Evolutionary conservation across 345 rosid genomes (phyloP), one percentile per base, ranked within the genome.

Genomic region (Geranium brycei): DNA sequence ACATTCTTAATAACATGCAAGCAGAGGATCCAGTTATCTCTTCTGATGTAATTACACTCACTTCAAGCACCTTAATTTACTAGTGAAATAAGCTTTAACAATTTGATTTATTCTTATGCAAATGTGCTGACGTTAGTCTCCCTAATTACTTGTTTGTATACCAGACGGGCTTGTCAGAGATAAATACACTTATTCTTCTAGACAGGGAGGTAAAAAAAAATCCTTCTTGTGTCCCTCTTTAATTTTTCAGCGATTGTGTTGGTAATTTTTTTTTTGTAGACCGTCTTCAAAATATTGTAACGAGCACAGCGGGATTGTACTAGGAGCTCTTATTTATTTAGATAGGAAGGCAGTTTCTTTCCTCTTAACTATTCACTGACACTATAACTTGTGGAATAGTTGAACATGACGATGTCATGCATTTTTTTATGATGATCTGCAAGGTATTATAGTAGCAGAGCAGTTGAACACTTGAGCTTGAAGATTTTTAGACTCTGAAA

Each of bases 1-100:
- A 93, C 63, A 90, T 90, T 72, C 87, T 93, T 51, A 86, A 73
- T 68, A 88, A 80, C 63, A 80, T 93, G 91, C 99, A 90, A 73
- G 82, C 80, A 64, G 99, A 93, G 78, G 99, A 93, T 68, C 95
- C 96, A 8, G 88, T 85, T 70, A 82, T 75, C 76, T 79, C 80
- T 16, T 77, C 88, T 71, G 96, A 93, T 80, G 99, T 93, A 85
- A 83, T 62, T 40, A 66, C 62, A 63, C 8, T 38, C 58, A 47
- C 13, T 47, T 47, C 15, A 47, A 35, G 41, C 41, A 35, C 41
- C 41, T 35, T 7, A 35, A 35, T 3, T 35, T 35, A 35, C 3
- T 35, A 35, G 41, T 35, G 41, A 35, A 4, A 6, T 47, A 47
- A 47, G 53, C 53, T 11, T 47, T 11, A 13, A 13, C 53, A 47